Evolutionary conservation across 768 basidiomycete species (phyloP).

Genomic region (Suillus ampliporus): DNA sequence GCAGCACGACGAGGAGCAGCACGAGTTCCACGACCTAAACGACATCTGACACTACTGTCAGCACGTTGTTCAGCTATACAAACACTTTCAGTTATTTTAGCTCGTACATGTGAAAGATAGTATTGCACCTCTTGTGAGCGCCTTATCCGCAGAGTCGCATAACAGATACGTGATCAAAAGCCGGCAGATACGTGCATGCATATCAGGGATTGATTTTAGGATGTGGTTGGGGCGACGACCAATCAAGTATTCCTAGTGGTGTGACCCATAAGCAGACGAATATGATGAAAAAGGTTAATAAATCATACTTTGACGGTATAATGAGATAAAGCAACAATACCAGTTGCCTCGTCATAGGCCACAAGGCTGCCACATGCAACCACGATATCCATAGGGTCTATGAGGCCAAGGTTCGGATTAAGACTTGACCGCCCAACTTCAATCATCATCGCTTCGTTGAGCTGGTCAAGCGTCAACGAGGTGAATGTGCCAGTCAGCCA

Average conservation of each 20-base stretch:
- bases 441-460: slow-evolving; percentile 10
- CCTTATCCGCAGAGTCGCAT: background rate
- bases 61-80: background rate
- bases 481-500: slow-evolving; percentile 6
- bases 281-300: background rate
- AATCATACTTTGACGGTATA: slow-evolving; percentile 16
- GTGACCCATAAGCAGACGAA: background rate
- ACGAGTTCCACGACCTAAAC: too few species aligned
- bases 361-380: slow-evolving; percentile 6
- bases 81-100: background rate
- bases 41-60: too few species aligned
- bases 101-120: background rate
- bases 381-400: background rate
- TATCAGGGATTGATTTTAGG: background rate
- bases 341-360: background rate
- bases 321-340: slow-evolving; percentile 1
- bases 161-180: background rate
- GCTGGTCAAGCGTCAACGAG: slow-evolving; percentile 1
- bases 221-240: too few species aligned
- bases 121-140: background rate
- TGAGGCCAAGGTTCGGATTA: background rate
- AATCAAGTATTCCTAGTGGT: background rate
- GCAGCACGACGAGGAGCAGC: background rate
- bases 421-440: background rate
- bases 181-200: background rate